A percentile compares a stretch with the other conserved stretches of the same genome.
phyloP scores from a whole-genome alignment of 2,329 filamentous ascomycete genomes.

The Botrytis fragariae region DNA sequence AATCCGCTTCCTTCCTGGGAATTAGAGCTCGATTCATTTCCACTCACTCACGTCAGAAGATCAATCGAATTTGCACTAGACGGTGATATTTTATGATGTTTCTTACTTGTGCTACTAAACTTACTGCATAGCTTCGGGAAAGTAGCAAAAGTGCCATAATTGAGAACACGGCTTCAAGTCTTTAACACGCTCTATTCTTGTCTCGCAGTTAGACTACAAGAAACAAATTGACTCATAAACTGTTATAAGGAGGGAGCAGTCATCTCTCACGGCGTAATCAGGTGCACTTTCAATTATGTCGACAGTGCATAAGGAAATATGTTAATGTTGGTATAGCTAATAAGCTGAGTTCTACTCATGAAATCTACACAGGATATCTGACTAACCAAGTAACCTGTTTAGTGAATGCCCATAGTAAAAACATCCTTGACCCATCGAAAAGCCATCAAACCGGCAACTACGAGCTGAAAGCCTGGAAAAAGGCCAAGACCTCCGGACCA shows the following conservation, averaged over 20 bases:
- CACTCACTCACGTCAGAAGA: neutral
- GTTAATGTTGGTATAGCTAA: neutral
- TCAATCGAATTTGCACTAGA: neutral
- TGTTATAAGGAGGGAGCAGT: accelerated
- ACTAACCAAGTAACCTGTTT: neutral
- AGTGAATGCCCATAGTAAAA: neutral
- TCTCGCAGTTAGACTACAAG: neutral
- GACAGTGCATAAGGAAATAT: too few species aligned
- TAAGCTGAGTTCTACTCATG: neutral
- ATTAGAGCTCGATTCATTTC: neutral
- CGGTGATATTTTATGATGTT: neutral
- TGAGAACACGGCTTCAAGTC: neutral
- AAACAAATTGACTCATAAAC: neutral
- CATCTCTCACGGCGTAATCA: accelerated
- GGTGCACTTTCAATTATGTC: neutral
- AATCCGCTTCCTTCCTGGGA: neutral
- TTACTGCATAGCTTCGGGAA: neutral
- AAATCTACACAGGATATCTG: neutral
- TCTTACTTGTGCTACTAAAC: neutral
- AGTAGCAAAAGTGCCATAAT: neutral
- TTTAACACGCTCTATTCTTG: accelerated
- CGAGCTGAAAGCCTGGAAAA: neutral
- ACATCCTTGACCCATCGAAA: too few species aligned
- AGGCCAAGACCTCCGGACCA: accelerated
- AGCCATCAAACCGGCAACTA: neutral